Evolutionary conservation across 1,284 basidiomycete species (phyloP), one percentile per base, ranked within the genome.

Genomic region (Heterobasidion irregulare): DNA sequence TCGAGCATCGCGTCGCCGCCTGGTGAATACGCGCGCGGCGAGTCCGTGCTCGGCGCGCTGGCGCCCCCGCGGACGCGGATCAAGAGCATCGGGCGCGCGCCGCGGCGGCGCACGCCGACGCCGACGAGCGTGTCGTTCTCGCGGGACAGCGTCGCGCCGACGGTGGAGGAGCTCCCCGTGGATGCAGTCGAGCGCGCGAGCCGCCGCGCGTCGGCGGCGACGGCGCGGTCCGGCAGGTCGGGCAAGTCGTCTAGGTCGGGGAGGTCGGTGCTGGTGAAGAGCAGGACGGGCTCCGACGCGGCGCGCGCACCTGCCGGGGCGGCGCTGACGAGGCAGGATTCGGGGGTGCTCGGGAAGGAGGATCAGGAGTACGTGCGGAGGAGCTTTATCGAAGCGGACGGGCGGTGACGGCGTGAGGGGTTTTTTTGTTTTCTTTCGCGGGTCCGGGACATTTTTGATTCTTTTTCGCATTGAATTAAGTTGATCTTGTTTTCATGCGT

Each of bases 31-130:
- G 26, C 26, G 26, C 26, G 4, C 26, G 26, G 26, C 26, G 26
- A 26, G 26, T 26, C 26, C 26, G 26, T 6, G 26, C 26, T 26
- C 26, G 26, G 26, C 26, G 26, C 26, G 26, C 26, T 34, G 33
- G 32, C 36, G 35, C 13, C 16, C 15, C 19, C 38, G 57, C 58
- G 60, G 18, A 41, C 57, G 54, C 55, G 59, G 35, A 59, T 63
- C 54, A 63, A 62, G 60, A 64, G 62, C 55, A 53, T 66, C 13
- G 65, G 64, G 38, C 58, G 47, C 41, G 63, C 57, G 33, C 62
- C 64, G 50, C 48, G 57, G 49, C 57, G 62, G 41, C 53, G 56
- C 16, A 65, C 64, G 48, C 62, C 63, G 50, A 57, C 57, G 5
- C 60, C 64, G 26, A 61, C 52, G 32, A 54, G 54, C 35, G 57